These are phyloP conservation scores for Chondrus crispus DNA, from an alignment of 23 red algal genomes.

Conservation along the genomic window DNA sequence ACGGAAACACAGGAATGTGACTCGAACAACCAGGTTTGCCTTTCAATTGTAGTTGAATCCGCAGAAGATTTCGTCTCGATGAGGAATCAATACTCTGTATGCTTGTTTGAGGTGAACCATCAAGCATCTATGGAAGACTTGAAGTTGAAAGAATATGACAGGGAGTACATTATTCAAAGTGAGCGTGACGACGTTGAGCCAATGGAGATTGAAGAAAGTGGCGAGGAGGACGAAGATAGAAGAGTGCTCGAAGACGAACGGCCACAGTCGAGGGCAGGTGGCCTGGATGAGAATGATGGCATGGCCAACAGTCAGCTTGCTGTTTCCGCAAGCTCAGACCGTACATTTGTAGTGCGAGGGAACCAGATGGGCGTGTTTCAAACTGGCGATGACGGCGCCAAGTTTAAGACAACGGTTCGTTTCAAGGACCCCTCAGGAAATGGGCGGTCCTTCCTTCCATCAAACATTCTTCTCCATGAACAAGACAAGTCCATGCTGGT, in stretches of 20 bases:
- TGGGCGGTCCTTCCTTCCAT: conserved; percentile 39
- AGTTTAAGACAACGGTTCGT: conserved; percentile 35
- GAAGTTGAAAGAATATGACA: conserved; percentile 61
- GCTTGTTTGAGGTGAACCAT: conserved; percentile 67
- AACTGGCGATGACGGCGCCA: conserved; percentile 54
- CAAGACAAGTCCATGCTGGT: conserved; percentile 67
- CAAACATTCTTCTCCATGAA: conserved; percentile 69
- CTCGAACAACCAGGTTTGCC: conserved; percentile 10
- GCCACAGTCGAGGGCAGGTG: conserved; percentile 6
- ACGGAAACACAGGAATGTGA: background rate
- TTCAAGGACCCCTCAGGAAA: conserved; percentile 39
- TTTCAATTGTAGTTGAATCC: conserved; percentile 46
- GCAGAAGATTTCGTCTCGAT: conserved; percentile 51
- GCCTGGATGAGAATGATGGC: conserved; percentile 33
- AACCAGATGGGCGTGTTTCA: conserved; percentile 75
- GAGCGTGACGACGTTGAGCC: conserved; percentile 69
- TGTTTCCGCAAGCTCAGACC: conserved; percentile 57
- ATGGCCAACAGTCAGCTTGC: conserved; percentile 64
- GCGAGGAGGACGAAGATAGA: conserved; percentile 57
- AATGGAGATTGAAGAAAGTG: conserved; percentile 51
- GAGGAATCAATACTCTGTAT: conserved; percentile 59
- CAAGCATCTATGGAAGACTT: conserved; percentile 43
- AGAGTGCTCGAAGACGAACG: conserved; percentile 6
- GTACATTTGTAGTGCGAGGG: conserved; percentile 77
- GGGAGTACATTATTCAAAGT: conserved; percentile 48